Conservation (phyloP, 257 asterid genomes). For the Rubia yunnanensis region DNA sequence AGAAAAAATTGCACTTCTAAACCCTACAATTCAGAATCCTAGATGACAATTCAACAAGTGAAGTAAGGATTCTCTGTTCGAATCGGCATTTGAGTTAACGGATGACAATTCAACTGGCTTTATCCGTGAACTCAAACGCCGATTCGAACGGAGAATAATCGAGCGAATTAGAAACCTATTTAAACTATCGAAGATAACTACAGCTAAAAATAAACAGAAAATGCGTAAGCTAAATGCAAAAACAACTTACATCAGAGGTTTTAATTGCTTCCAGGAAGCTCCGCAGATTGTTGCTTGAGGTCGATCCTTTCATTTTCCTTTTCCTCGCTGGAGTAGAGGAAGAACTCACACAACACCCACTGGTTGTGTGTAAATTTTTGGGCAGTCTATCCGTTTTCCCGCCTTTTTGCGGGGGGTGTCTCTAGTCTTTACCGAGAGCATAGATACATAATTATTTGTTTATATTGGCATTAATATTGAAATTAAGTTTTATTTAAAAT, state of each 20-base stretch:
- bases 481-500: no score
- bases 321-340: not conserved
- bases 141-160: not conserved
- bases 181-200: not conserved
- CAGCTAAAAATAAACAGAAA: not conserved
- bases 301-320: slow-evolving; percentile 39
- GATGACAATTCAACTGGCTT: not conserved
- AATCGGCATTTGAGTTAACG: no score
- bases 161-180: slow-evolving; percentile 3
- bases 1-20: not conserved
- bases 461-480: no score
- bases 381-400: slow-evolving; percentile 28
- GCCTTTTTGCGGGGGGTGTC: no score
- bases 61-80: not conserved
- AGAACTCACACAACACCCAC: slow-evolving; percentile 11
- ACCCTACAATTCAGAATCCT: not conserved
- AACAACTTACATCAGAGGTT: slow-evolving; percentile 58
- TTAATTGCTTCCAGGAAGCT: slow-evolving; percentile 50
- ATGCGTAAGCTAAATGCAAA: not conserved
- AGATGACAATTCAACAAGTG: not conserved
- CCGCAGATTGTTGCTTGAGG: slow-evolving; percentile 33
- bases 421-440: no score
- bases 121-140: not conserved
- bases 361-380: not conserved
- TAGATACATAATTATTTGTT: not conserved